Conservation (phyloP, 345 rosid genomes). For the Capsella bursapastoris region DNA sequence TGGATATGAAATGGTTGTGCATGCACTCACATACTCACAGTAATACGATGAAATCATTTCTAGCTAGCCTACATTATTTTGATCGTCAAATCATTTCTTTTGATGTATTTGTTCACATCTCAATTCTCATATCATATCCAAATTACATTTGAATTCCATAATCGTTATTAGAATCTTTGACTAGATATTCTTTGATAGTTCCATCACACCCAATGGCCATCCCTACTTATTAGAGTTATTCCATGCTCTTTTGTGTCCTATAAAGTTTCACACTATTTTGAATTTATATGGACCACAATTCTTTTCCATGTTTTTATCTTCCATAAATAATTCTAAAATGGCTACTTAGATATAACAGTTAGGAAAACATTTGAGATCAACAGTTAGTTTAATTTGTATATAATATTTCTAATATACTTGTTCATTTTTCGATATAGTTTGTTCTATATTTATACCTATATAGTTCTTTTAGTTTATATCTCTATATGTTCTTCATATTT, state of each 20-base stretch:
- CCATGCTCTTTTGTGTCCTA: too few species aligned
- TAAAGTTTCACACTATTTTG: neutral
- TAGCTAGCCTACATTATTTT: too few species aligned
- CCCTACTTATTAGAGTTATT: too few species aligned
- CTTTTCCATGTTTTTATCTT: neutral
- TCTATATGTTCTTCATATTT: neutral
- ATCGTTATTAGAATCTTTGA: neutral
- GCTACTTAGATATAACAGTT: neutral
- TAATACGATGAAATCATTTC: neutral
- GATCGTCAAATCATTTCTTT: neutral
- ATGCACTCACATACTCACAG: neutral
- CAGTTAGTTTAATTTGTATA: too few species aligned
- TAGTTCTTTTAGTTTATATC: neutral
- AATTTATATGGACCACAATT: neutral
- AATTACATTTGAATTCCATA: neutral
- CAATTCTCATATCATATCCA: neutral
- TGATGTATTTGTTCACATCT: neutral
- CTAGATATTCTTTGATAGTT: neutral
- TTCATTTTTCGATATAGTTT: too few species aligned
- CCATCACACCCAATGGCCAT: neutral
- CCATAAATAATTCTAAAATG: neutral
- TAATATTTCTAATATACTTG: too few species aligned
- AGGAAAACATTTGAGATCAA: neutral
- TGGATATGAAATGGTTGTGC: neutral
- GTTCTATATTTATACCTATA: too few species aligned